Percentiles rank a stretch among this genome's conserved stretches.
Evolutionary conservation across 2,329 filamentous ascomycete species (phyloP).

Genomic region (Neurospora sp.): DNA sequence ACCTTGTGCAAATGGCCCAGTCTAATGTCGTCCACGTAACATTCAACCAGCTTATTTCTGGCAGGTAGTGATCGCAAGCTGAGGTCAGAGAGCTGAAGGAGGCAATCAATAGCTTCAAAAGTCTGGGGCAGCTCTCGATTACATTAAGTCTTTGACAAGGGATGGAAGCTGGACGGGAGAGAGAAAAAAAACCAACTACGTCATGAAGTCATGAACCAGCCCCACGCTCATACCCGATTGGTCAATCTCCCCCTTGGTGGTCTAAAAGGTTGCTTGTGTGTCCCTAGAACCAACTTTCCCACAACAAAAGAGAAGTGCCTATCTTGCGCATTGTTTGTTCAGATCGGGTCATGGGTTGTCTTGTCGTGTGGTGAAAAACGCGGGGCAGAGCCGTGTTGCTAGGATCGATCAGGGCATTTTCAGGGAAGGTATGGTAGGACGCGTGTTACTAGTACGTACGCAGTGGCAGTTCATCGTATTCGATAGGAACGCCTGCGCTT

Average conservation of each 20-base stretch:
- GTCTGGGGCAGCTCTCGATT: not conserved
- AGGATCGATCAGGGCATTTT: not conserved
- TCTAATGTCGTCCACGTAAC: not conserved
- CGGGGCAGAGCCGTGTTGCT: not conserved
- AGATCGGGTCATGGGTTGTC: not conserved
- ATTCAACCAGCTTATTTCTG: not conserved
- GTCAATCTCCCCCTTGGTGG: not conserved
- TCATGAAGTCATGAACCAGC: not conserved
- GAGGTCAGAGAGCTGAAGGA: not conserved
- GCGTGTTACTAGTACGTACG: not conserved
- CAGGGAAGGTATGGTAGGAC: not conserved
- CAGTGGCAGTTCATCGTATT: not conserved
- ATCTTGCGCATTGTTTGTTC: not conserved
- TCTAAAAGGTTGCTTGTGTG: not conserved
- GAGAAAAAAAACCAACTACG: not conserved
- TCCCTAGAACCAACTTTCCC: not conserved
- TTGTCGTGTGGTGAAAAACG: not conserved
- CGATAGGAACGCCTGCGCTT: not conserved
- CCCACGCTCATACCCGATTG: not conserved
- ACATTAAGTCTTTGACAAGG: not conserved
- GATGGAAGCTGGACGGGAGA: not conserved
- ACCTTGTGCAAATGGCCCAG: not conserved
- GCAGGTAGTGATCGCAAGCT: not conserved
- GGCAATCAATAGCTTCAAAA: not conserved
- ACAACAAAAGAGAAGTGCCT: not conserved